Percentiles rank a stretch among this genome's conserved stretches.
phyloP scores from a whole-genome alignment of 768 basidiomycete species.

The Agrocybe pediades region DNA sequence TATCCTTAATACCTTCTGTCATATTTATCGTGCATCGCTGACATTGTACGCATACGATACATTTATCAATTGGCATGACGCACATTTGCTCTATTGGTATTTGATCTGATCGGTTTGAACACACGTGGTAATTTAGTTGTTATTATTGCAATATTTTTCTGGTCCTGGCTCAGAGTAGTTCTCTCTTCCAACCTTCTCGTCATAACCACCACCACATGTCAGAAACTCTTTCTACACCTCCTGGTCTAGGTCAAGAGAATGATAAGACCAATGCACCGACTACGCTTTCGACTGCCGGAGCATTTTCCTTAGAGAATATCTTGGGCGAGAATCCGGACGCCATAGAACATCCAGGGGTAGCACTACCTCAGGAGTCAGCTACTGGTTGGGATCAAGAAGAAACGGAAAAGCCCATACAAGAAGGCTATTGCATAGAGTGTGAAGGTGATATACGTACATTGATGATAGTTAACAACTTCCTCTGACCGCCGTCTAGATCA shows the following conservation, averaged over 20 bases:
- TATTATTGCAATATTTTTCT: slow-evolving; percentile 9
- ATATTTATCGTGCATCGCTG: not conserved
- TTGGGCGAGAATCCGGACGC: slow-evolving; percentile 63
- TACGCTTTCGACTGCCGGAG: slow-evolving; percentile 12
- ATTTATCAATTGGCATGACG: not conserved
- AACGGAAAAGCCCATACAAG: slow-evolving; percentile 42
- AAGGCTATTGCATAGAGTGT: slow-evolving; percentile 82
- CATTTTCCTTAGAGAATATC: slow-evolving; percentile 72
- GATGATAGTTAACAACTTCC: slow-evolving; percentile 2
- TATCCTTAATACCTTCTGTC: slow-evolving; percentile 62
- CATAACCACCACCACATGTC: slow-evolving; percentile 13
- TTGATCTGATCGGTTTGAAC: slow-evolving; percentile 1
- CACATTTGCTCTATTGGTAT: not conserved
- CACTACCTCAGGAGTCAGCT: slow-evolving; percentile 25
- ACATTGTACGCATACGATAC: not conserved
- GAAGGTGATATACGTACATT: slow-evolving; percentile 58
- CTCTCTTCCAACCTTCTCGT: slow-evolving; percentile 1
- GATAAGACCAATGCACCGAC: slow-evolving; percentile 8
- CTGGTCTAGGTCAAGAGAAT: slow-evolving; percentile 13
- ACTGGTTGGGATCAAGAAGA: slow-evolving; percentile 74
- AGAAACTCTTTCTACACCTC: slow-evolving; percentile 13
- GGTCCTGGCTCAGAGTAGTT: not conserved
- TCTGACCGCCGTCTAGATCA: slow-evolving; percentile 56
- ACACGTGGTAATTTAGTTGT: slow-evolving; percentile 17
- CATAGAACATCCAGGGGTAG: slow-evolving; percentile 53